Conservation (phyloP, 2,329 filamentous ascomycete species). For the Monosporascus cannonballus region DNA sequence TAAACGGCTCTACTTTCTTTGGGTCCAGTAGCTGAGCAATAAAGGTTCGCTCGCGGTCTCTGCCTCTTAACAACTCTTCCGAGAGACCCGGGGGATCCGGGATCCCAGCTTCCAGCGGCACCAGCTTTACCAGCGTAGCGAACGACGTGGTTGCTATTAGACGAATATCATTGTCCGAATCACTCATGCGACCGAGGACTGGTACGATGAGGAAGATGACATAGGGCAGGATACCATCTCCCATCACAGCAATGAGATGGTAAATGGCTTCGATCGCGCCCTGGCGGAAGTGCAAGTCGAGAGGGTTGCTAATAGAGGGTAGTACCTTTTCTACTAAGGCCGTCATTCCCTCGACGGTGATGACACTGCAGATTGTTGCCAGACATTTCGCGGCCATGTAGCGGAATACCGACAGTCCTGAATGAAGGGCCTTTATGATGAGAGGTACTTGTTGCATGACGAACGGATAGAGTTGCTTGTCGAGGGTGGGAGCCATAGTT, state of each 20-base stretch:
- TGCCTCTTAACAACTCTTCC: slow-evolving; percentile 76
- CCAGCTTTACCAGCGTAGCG: slow-evolving; percentile 92
- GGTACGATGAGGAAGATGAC: slow-evolving; percentile 98
- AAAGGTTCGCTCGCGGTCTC: slow-evolving; percentile 92
- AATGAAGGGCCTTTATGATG: slow-evolving; percentile 82
- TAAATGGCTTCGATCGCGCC: slow-evolving; percentile 94
- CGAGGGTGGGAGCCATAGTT: slow-evolving; percentile 85
- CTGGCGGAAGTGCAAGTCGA: slow-evolving; percentile 84
- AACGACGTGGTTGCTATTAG: slow-evolving; percentile 95
- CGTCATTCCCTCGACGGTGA: slow-evolving; percentile 92
- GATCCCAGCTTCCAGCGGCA: slow-evolving; percentile 93
- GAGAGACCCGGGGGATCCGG: slow-evolving; percentile 93
- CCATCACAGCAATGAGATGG: slow-evolving; percentile 97
- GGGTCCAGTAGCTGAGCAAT: slow-evolving; percentile 94
- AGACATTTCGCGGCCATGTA: slow-evolving; percentile 98
- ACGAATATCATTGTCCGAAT: slow-evolving; percentile 92
- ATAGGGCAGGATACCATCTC: slow-evolving; percentile 89
- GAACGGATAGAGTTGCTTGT: slow-evolving; percentile 69
- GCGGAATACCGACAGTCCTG: slow-evolving; percentile 81
- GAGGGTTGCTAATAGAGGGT: slow-evolving; percentile 82
- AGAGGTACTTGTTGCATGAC: slow-evolving; percentile 78
- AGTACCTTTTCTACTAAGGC: slow-evolving; percentile 89
- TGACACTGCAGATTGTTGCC: slow-evolving; percentile 94
- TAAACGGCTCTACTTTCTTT: slow-evolving; percentile 91
- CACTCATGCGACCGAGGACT: slow-evolving; percentile 95